Base-by-base conservation (phyloP, 2,329 filamentous ascomycete genomes). In the Teratosphaeria zuluensis region DNA sequence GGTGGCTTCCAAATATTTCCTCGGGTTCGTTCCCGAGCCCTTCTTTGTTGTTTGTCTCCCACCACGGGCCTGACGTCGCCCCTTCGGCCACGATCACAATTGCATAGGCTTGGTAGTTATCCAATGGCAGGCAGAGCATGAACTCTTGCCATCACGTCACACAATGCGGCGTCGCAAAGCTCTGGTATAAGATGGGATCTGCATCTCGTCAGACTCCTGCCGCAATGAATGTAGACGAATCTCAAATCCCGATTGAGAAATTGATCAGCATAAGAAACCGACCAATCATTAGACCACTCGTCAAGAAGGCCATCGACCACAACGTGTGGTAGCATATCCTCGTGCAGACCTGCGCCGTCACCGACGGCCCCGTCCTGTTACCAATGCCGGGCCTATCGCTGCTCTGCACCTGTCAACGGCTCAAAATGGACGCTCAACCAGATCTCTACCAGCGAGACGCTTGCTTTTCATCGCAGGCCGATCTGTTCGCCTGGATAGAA, bases 401-500 rank as follows among this genome's bases (percentile, higher is more conserved):
- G 42, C 42, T 48, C 42, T 48, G 42, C 42, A 59, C 63, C 32
- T 64, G 62, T 56, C 57, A 54, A 11, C 61, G 63, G 48, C 54
- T 66, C 54, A 57, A 62, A 56, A 68, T 65, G 64, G 66, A 70
- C 59, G 58, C 62, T 35, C 60, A 61, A 46, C 28, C 63, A 9
- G 56, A 58, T n/a, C 58, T 65, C 3, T 65, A 64, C 51, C 61
- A 65, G 53, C 66, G 65, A 1, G 62, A 61, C 1, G 38, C 64
- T 54, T 61, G 51, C 48, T 66, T 69, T 56, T 31, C 61, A 9
- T 69, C 67, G 2, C 69, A 70, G 56, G 38, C 58, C 8, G 61
- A 64, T 28, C 62, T 70, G 56, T 65, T 66, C 61, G 31, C 58
- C 52, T 70, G 68, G 68, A 62, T 69, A 30, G 56, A 63, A 30